A percentile compares a stretch with the other conserved stretches of the same genome.
phyloP scores from a whole-genome alignment of 805 yeast genomes.

The Cyberlindnera petersonii region DNA sequence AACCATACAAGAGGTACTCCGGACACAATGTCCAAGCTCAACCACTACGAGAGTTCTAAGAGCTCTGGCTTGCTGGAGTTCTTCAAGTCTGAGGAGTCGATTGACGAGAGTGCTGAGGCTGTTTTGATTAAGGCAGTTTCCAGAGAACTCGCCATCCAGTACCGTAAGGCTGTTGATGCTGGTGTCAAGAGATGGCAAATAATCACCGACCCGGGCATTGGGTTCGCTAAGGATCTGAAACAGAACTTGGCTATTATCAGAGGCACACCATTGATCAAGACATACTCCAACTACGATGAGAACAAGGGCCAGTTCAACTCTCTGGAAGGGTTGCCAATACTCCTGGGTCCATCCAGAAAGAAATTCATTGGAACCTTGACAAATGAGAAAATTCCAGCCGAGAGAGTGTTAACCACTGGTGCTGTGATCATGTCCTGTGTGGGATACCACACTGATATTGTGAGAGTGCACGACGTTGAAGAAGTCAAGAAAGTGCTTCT shows the following conservation, averaged over 20 bases:
- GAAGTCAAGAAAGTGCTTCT: slow-evolving; percentile 51
- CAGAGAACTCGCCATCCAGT: slow-evolving; percentile 56
- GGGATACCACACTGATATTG: slow-evolving; percentile 70
- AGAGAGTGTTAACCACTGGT: slow-evolving; percentile 73
- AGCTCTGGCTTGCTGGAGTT: slow-evolving; percentile 38
- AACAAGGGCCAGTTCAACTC: slow-evolving; percentile 18
- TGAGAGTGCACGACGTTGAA: slow-evolving; percentile 82
- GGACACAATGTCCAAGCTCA: slow-evolving; percentile 59
- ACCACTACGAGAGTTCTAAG: slow-evolving; percentile 45
- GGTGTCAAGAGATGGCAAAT: slow-evolving; percentile 90
- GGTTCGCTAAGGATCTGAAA: slow-evolving; percentile 80
- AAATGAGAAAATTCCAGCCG: slow-evolving; percentile 48
- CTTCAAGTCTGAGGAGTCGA: slow-evolving; percentile 22
- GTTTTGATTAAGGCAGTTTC: slow-evolving; percentile 54
- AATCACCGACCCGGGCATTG: slow-evolving; percentile 90
- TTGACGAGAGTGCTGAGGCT: slow-evolving; percentile 25
- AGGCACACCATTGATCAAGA: slow-evolving; percentile 43
- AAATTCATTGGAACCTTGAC: slow-evolving; percentile 76
- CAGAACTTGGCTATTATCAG: slow-evolving; percentile 70
- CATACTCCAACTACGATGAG: slow-evolving; percentile 40
- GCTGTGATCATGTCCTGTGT: slow-evolving; percentile 72
- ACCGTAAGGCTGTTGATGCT: slow-evolving; percentile 48
- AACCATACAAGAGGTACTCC: slow-evolving; percentile 87
- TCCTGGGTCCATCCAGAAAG: slow-evolving; percentile 88
- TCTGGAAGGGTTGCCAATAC: slow-evolving; percentile 47